Conservation (phyloP, 1,284 basidiomycete genomes). For the Thelephora terrestris region DNA sequence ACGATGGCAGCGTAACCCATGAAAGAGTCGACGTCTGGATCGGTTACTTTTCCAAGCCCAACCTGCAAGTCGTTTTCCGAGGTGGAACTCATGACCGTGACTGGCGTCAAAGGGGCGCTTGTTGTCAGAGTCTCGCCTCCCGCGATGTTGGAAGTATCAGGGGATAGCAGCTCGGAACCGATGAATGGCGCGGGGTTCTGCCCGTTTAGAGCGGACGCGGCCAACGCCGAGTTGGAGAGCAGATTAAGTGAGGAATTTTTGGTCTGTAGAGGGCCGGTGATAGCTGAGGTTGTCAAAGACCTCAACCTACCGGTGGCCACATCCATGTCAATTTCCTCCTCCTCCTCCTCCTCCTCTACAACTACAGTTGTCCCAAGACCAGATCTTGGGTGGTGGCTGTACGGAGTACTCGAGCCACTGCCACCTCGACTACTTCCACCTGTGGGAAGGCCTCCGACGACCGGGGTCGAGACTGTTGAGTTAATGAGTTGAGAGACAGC, state of each 20-base stretch:
- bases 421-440: slow-evolving; percentile 25
- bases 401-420: slow-evolving; percentile 54
- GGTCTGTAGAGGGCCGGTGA: slow-evolving; percentile 30
- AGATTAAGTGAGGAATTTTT: slow-evolving; percentile 11
- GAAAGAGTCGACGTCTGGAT: slow-evolving; percentile 73
- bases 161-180: slow-evolving; percentile 28
- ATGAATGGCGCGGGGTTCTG: slow-evolving; percentile 9
- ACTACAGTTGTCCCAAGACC: slow-evolving; percentile 52
- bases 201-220: slow-evolving; percentile 17
- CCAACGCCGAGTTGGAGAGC: slow-evolving; percentile 21
- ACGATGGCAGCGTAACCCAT: slow-evolving; percentile 75
- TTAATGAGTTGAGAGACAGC: slow-evolving; percentile 9
- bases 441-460: slow-evolving; percentile 16
- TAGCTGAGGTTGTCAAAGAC: slow-evolving; percentile 41
- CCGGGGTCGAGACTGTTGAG: not conserved
- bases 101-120: slow-evolving; percentile 53
- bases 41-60: slow-evolving; percentile 70
- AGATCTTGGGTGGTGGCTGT: slow-evolving; percentile 34
- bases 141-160: slow-evolving; percentile 25
- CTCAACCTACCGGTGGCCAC: slow-evolving; percentile 23
- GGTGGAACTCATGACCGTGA: slow-evolving; percentile 56
- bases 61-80: slow-evolving; percentile 61
- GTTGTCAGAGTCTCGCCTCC: slow-evolving; percentile 18
- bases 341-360: slow-evolving; percentile 69
- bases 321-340: slow-evolving; percentile 42